A percentile compares a stretch with the other conserved stretches of the same genome.
These are phyloP conservation scores for Candida cerambycidarum DNA, from an alignment of 805 yeast species.

Conservation along the genomic window DNA sequence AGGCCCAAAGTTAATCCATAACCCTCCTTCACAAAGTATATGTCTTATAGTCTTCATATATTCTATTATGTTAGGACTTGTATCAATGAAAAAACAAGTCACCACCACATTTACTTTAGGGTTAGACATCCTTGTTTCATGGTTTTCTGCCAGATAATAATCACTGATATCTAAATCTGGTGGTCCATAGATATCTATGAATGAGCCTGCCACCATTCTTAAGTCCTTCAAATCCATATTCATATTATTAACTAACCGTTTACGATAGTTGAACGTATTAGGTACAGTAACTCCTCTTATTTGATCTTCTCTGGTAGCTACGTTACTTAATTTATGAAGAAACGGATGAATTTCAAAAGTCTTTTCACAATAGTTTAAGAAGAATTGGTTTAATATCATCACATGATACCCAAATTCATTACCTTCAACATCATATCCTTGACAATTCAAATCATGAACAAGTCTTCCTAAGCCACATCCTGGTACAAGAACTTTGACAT, in stretches of 20 bases:
- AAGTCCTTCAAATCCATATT: slow-evolving; percentile 25
- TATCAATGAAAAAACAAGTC: slow-evolving; percentile 64
- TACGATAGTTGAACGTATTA: slow-evolving; percentile 42
- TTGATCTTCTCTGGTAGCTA: slow-evolving; percentile 45
- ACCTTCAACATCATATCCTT: slow-evolving; percentile 65
- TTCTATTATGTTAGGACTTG: slow-evolving; percentile 59
- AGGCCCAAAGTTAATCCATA: slow-evolving; percentile 70
- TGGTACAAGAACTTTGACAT: slow-evolving; percentile 50
- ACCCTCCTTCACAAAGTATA: slow-evolving; percentile 45
- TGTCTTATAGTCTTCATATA: slow-evolving; percentile 50
- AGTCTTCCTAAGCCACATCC: slow-evolving; percentile 67
- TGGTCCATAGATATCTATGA: slow-evolving; percentile 66
- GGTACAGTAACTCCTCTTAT: slow-evolving; percentile 53
- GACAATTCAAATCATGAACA: slow-evolving; percentile 51
- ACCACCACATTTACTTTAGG: slow-evolving; percentile 45
- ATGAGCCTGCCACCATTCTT: slow-evolving; percentile 75
- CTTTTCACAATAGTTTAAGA: slow-evolving; percentile 48
- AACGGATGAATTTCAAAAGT: slow-evolving; percentile 51
- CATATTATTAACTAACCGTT: slow-evolving; percentile 16
- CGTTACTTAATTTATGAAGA: slow-evolving; percentile 52
- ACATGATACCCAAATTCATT: slow-evolving; percentile 67
- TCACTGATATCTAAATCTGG: slow-evolving; percentile 32
- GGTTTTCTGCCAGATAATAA: slow-evolving; percentile 24
- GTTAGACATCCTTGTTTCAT: slow-evolving; percentile 43
- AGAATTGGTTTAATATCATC: slow-evolving; percentile 54